These are phyloP conservation scores for Podosphaera aphanis DNA, from an alignment of 2,329 filamentous ascomycete species.

Conservation along the genomic window DNA sequence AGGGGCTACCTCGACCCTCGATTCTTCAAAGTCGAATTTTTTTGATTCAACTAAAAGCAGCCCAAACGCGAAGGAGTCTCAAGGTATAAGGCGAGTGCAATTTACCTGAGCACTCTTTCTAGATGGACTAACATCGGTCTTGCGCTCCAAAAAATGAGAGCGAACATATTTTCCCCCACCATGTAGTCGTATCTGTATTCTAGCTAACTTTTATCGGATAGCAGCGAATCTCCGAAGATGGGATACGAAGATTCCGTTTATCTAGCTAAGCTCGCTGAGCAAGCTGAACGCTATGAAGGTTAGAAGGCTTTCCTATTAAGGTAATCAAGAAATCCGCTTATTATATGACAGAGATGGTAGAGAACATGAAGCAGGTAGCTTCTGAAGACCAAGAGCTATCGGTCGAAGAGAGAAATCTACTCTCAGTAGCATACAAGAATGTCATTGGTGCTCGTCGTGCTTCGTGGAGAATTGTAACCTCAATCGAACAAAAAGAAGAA, in stretches of 20 bases:
- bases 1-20: neutral
- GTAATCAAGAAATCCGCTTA: neutral
- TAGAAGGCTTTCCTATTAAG: slow-evolving; percentile 19
- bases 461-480: slow-evolving; percentile 98
- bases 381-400: slow-evolving; percentile 56
- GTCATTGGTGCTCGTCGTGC: slow-evolving; percentile 94
- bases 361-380: slow-evolving; percentile 99
- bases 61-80: neutral
- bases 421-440: slow-evolving; percentile 99
- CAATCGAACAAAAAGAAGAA: slow-evolving; percentile 99
- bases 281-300: slow-evolving; percentile 84
- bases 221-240: neutral
- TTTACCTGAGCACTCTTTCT: neutral
- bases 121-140: neutral
- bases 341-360: slow-evolving; percentile 65
- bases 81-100: neutral
- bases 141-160: neutral
- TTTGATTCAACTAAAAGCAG: neutral
- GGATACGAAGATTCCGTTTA: neutral
- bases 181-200: neutral
- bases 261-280: slow-evolving; percentile 98
- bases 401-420: slow-evolving; percentile 95
- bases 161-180: too few relatives aligned
- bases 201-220: neutral
- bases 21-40: neutral